These are phyloP conservation scores for Coniochaeta sp. DNA, from an alignment of 2,329 filamentous ascomycete species.

Conservation along the genomic window DNA sequence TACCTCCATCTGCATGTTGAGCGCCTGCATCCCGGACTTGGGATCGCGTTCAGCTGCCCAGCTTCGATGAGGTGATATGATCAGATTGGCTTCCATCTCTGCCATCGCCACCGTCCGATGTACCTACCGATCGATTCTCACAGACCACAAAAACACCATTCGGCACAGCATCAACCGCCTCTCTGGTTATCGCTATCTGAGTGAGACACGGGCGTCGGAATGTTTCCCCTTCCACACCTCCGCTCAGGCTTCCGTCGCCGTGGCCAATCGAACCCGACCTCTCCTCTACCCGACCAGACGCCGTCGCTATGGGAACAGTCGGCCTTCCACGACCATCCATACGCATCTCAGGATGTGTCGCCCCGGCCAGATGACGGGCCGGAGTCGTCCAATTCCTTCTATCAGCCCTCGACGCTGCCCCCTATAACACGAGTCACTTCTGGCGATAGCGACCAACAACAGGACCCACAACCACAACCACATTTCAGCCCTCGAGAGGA, in stretches of 20 bases:
- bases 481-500: constrained; percentile 9
- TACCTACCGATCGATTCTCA: neutral
- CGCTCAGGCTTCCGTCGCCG: constrained; percentile 46
- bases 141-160: neutral
- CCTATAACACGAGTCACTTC: constrained; percentile 44
- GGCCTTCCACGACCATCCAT: constrained; percentile 32
- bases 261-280: constrained; percentile 47
- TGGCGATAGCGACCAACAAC: no score
- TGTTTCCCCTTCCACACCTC: constrained; percentile 22
- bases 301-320: constrained; percentile 28
- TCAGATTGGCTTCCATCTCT: neutral
- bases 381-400: constrained; percentile 26
- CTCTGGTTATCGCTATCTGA: neutral
- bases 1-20: neutral
- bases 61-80: constrained; percentile 2
- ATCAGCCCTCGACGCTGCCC: constrained; percentile 40
- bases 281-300: constrained; percentile 40
- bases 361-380: constrained; percentile 26
- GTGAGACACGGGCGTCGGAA: neutral
- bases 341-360: constrained; percentile 31
- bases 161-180: neutral
- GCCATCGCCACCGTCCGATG: neutral
- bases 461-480: no score
- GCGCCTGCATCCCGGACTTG: neutral
- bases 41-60: neutral